Conservation (phyloP, 176 grass and related monocot genomes). For the Musa itinerans region DNA sequence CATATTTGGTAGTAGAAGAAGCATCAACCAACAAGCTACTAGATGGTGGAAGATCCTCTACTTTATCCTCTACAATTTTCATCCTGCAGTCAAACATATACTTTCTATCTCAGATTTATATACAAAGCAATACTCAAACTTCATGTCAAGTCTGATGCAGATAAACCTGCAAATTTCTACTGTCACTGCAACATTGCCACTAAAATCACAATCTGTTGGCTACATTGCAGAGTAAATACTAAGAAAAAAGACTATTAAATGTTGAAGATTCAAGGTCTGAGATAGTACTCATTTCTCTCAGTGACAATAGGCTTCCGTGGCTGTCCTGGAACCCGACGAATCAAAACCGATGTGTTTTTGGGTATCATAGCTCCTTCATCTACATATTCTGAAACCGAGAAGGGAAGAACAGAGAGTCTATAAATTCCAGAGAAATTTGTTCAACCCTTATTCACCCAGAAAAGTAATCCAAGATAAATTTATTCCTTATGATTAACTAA, state of each 20-base stretch:
- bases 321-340: slow-evolving; percentile 85
- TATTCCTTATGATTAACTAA: not conserved
- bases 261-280: slow-evolving; percentile 43
- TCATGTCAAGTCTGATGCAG: not conserved
- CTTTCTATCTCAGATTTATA: not conserved
- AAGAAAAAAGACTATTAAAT: slow-evolving; percentile 25
- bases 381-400: slow-evolving; percentile 84
- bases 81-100: slow-evolving; percentile 38
- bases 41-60: slow-evolving; percentile 38
- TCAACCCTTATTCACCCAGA: slow-evolving; percentile 15
- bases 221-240: slow-evolving; percentile 11
- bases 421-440: slow-evolving; percentile 23
- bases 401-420: slow-evolving; percentile 35
- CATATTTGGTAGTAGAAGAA: slow-evolving; percentile 58
- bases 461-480: not conserved
- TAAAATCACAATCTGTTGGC: not conserved
- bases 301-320: slow-evolving; percentile 74
- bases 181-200: not conserved
- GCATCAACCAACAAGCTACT: slow-evolving; percentile 36
- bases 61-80: slow-evolving; percentile 50
- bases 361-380: slow-evolving; percentile 92
- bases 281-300: slow-evolving; percentile 69
- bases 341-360: slow-evolving; percentile 93
- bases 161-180: not conserved
- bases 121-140: not conserved